These are phyloP conservation scores for Flammula alnicola DNA, from an alignment of 1,284 basidiomycete species.

Conservation along the genomic window DNA sequence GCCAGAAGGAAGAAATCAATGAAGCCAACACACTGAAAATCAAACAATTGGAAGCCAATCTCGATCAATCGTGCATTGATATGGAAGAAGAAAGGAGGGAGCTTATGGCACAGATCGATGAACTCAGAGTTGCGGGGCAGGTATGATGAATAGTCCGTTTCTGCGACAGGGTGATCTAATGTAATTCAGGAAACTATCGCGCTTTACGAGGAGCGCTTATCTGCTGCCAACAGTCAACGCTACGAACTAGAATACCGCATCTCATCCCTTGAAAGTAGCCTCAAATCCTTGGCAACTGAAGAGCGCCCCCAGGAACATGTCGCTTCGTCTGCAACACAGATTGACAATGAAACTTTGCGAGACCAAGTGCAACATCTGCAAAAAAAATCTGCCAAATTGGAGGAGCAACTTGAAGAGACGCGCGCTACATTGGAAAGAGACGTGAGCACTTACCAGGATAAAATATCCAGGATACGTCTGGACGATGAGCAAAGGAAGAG, in stretches of 20 bases:
- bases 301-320: slow-evolving; percentile 37
- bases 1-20: slow-evolving; percentile 53
- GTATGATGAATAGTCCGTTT: slow-evolving; percentile 42
- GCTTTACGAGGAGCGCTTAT: slow-evolving; percentile 88
- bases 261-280: slow-evolving; percentile 64
- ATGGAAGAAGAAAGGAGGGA: slow-evolving; percentile 72
- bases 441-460: slow-evolving; percentile 65
- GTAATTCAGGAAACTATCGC: slow-evolving; percentile 83
- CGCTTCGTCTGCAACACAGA: slow-evolving; percentile 69
- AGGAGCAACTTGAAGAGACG: slow-evolving; percentile 87
- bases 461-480: slow-evolving; percentile 75
- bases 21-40: slow-evolving; percentile 63
- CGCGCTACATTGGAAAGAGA: slow-evolving; percentile 76
- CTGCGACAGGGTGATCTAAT: slow-evolving; percentile 6
- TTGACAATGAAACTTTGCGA: slow-evolving; percentile 90
- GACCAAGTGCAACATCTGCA: slow-evolving; percentile 90
- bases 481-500: slow-evolving; percentile 74
- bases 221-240: slow-evolving; percentile 67
- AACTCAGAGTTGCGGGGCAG: slow-evolving; percentile 83
- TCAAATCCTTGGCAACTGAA: slow-evolving; percentile 33
- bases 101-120: slow-evolving; percentile 73
- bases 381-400: slow-evolving; percentile 73
- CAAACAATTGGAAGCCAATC: slow-evolving; percentile 50
- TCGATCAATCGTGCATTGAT: slow-evolving; percentile 50
- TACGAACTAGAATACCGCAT: slow-evolving; percentile 81